phyloP scores from a whole-genome alignment of 2,329 filamentous ascomycete genomes.

The Penicillium decumbens region DNA sequence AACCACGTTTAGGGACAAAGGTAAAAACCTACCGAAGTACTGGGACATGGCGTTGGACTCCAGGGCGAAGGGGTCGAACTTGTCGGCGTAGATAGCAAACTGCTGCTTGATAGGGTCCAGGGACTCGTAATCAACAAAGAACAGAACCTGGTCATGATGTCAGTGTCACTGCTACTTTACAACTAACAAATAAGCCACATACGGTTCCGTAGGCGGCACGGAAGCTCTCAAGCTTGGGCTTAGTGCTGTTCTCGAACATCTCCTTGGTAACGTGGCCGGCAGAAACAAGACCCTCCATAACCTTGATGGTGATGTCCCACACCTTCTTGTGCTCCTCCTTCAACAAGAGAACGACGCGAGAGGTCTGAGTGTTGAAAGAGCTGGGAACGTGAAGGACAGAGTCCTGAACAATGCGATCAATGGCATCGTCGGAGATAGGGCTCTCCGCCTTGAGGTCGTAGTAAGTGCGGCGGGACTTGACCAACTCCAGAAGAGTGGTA shows the following conservation, averaged over 20 bases:
- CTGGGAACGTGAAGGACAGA: conserved; percentile 66
- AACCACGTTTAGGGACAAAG: neutral
- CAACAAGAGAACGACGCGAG: conserved; percentile 71
- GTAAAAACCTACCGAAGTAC: conserved; percentile 46
- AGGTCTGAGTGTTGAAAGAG: conserved; percentile 82
- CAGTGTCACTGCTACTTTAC: neutral
- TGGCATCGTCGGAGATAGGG: conserved; percentile 31
- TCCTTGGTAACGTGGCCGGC: conserved; percentile 52
- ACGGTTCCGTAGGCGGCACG: conserved; percentile 69
- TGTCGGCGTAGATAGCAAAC: conserved; percentile 70
- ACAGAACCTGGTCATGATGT: conserved; percentile 54
- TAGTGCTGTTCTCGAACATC: conserved; percentile 44
- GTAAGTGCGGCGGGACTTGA: conserved; percentile 30
- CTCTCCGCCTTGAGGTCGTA: conserved; percentile 32
- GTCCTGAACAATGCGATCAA: conserved; percentile 28
- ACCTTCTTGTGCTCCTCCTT: conserved; percentile 81
- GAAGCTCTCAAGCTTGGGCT: conserved; percentile 55
- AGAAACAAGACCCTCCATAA: conserved; percentile 44
- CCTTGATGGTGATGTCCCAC: conserved; percentile 71
- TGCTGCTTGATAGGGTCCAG: conserved; percentile 57
- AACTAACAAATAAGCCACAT: conserved; percentile 11
- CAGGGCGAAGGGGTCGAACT: conserved; percentile 69
- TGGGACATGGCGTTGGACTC: conserved; percentile 78
- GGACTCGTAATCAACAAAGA: conserved; percentile 70
- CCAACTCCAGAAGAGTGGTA: conserved; percentile 28